Evolutionary conservation across 495 filamentous ascomycete genomes (phyloP).

Genomic region (Cryomyces minteri): DNA sequence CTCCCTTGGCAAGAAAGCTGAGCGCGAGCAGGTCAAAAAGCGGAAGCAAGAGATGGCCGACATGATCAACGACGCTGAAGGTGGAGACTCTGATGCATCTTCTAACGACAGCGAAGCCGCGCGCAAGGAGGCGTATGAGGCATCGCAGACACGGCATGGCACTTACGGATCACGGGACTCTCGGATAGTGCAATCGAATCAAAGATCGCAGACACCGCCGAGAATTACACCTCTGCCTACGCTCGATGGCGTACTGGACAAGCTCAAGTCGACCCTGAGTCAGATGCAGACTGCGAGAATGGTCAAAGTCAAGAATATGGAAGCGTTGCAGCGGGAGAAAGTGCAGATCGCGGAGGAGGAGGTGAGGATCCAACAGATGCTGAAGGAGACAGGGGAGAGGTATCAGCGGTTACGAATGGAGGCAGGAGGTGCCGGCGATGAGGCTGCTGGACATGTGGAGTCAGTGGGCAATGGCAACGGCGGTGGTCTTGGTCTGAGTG

Average conservation of each 20-base stretch:
- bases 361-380: slow-evolving; percentile 59
- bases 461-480: slow-evolving; percentile 4
- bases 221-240: slow-evolving; percentile 37
- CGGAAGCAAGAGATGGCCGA: slow-evolving; percentile 65
- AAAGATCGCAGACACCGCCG: slow-evolving; percentile 32
- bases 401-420: slow-evolving; percentile 45
- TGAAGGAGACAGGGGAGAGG: slow-evolving; percentile 67
- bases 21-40: slow-evolving; percentile 48
- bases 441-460: slow-evolving; percentile 10
- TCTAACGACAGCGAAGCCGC: slow-evolving; percentile 65
- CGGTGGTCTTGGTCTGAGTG: slow-evolving; percentile 12
- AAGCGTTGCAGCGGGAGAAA: slow-evolving; percentile 45
- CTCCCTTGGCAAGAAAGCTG: slow-evolving; percentile 56
- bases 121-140: slow-evolving; percentile 71
- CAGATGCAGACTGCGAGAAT: slow-evolving; percentile 35
- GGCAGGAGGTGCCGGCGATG: slow-evolving; percentile 16
- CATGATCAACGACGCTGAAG: slow-evolving; percentile 68
- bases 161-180: slow-evolving; percentile 24
- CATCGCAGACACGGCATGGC: slow-evolving; percentile 65
- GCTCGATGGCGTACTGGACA: slow-evolving; percentile 28
- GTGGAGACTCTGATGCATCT: slow-evolving; percentile 26
- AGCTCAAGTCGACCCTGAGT: slow-evolving; percentile 32
- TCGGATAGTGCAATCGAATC: slow-evolving; percentile 12
- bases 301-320: slow-evolving; percentile 35
- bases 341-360: slow-evolving; percentile 53